Conservation (phyloP, 2,329 filamentous ascomycete genomes). For the Colletotrichum eleusines region DNA sequence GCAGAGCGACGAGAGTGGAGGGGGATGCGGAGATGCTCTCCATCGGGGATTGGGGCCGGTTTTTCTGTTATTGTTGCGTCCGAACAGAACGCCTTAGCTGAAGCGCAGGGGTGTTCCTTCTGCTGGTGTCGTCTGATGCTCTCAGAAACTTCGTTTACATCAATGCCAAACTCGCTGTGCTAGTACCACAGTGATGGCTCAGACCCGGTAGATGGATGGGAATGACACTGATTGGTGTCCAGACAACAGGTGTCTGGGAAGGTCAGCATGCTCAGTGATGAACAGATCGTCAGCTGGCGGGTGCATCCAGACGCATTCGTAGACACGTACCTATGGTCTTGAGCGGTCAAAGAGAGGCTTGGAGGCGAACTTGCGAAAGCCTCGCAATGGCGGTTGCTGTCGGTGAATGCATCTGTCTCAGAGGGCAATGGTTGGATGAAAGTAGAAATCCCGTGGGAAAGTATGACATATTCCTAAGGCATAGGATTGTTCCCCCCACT, state of each 20-base stretch:
- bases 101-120: not conserved
- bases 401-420: conserved; percentile 28
- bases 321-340: not conserved
- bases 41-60: not conserved
- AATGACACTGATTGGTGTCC: conserved; percentile 16
- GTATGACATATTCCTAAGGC: not conserved
- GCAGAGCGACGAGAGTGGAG: conserved; percentile 8
- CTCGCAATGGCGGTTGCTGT: conserved; percentile 2
- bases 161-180: conserved; percentile 13
- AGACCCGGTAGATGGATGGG: not conserved
- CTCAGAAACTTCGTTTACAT: not conserved
- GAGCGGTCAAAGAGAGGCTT: not conserved
- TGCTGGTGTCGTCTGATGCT: not conserved
- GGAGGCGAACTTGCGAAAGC: not conserved
- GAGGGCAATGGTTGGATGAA: not conserved
- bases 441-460: not conserved
- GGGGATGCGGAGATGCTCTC: not conserved
- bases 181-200: not conserved
- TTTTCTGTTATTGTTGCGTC: not conserved
- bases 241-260: conserved; percentile 23
- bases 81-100: not conserved
- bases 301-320: conserved; percentile 29
- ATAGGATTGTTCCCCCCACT: not conserved
- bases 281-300: conserved; percentile 30
- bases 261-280: conserved; percentile 31